phyloP scores from a whole-genome alignment of 257 asterid genomes.

The Prunella vulgaris region DNA sequence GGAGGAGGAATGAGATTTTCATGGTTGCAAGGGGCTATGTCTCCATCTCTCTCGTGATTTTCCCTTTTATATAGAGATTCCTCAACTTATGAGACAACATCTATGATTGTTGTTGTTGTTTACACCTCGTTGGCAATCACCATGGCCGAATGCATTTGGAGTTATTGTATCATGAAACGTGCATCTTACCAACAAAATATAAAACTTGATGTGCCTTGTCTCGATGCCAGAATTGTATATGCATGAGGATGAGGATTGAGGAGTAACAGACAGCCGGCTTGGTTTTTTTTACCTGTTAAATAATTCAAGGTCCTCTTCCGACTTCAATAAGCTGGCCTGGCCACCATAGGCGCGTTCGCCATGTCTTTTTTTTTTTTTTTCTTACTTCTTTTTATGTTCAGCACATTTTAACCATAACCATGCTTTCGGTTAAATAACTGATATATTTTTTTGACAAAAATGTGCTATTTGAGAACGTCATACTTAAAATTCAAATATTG shows the following conservation, averaged over 20 bases:
- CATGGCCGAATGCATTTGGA: conserved; percentile 14
- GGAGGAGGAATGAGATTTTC: conserved; percentile 19
- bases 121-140: conserved; percentile 11
- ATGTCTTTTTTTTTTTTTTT: too few species aligned
- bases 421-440: too few species aligned
- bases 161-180: not conserved
- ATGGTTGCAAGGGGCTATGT: conserved; percentile 7
- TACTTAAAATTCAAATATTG: too few species aligned
- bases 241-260: not conserved
- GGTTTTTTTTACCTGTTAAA: not conserved
- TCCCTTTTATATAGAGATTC: conserved; percentile 12
- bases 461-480: too few species aligned
- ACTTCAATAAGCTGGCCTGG: not conserved
- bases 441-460: too few species aligned
- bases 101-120: not conserved
- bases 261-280: conserved; percentile 16
- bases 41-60: not conserved
- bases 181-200: not conserved
- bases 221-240: not conserved
- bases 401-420: not conserved
- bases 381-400: too few species aligned
- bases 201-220: not conserved
- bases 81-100: not conserved
- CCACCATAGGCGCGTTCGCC: too few species aligned
- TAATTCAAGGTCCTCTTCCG: not conserved